Evolutionary conservation across 2,329 filamentous ascomycete genomes (phyloP).

Genomic region (Talaromyces verruculosus): DNA sequence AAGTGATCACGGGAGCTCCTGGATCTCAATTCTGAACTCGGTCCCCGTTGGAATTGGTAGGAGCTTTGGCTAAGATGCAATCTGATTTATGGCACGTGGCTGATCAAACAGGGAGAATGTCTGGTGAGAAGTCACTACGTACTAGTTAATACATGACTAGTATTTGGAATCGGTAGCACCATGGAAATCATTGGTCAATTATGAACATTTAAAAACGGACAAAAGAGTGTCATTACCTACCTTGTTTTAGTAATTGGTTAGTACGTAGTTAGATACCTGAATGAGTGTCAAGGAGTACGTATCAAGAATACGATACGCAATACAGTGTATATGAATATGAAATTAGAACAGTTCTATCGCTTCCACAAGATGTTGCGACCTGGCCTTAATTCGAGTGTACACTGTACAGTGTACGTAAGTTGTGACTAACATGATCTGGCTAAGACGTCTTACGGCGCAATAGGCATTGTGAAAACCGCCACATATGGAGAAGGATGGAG

Average conservation of each 20-base stretch:
- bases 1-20: not conserved
- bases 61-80: not conserved
- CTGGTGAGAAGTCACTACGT: not conserved
- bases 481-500: not conserved
- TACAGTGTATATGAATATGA: not conserved
- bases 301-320: not conserved
- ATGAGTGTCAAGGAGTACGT: not conserved
- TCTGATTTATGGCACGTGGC: conserved; percentile 9
- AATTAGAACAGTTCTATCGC: not conserved
- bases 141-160: not conserved
- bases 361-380: not conserved
- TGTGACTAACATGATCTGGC: not conserved
- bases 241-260: not conserved
- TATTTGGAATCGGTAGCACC: not conserved
- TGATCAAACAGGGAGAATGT: not conserved
- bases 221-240: not conserved
- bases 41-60: not conserved
- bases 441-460: not conserved
- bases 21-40: not conserved
- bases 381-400: not conserved
- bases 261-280: not conserved
- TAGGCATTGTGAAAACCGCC: not conserved
- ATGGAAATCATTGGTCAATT: not conserved
- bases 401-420: not conserved
- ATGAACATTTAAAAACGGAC: not conserved